phyloP scores from a whole-genome alignment of 805 yeast genomes.

The Torulaspora quercuum region DNA sequence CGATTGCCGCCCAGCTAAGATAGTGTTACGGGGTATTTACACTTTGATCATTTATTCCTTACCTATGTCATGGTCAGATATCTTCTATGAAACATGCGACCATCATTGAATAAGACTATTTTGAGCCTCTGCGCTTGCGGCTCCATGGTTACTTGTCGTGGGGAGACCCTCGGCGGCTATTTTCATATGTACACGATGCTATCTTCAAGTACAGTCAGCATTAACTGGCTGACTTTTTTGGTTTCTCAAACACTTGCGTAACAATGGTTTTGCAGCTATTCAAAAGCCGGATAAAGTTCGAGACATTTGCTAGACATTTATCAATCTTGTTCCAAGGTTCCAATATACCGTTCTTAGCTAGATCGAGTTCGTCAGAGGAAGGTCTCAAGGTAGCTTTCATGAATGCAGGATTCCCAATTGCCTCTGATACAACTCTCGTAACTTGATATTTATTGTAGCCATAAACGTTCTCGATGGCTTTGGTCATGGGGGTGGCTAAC shows the following conservation, averaged over 20 bases:
- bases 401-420: slow-evolving; percentile 15
- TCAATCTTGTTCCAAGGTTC: slow-evolving; percentile 32
- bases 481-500: slow-evolving; percentile 21
- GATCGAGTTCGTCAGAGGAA: slow-evolving; percentile 6
- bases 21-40: too few relatives aligned
- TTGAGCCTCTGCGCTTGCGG: too few relatives aligned
- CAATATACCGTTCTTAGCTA: slow-evolving; percentile 20
- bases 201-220: too few relatives aligned
- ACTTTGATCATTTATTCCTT: too few relatives aligned
- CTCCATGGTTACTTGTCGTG: too few relatives aligned
- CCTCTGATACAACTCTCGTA: slow-evolving; percentile 17
- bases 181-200: too few relatives aligned
- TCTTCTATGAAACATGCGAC: too few relatives aligned
- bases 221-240: slow-evolving; percentile 12
- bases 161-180: too few relatives aligned
- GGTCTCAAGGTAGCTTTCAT: slow-evolving; percentile 14
- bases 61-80: too few relatives aligned
- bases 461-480: slow-evolving; percentile 20
- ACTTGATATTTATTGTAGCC: slow-evolving; percentile 18
- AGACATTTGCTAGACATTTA: slow-evolving; percentile 17
- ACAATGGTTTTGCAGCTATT: slow-evolving; percentile 24
- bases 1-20: too few relatives aligned
- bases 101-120: too few relatives aligned
- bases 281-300: slow-evolving; percentile 18
- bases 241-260: slow-evolving; percentile 26